phyloP scores from a whole-genome alignment of 306 rosid genomes.

The Sechiopsis laciniata region DNA sequence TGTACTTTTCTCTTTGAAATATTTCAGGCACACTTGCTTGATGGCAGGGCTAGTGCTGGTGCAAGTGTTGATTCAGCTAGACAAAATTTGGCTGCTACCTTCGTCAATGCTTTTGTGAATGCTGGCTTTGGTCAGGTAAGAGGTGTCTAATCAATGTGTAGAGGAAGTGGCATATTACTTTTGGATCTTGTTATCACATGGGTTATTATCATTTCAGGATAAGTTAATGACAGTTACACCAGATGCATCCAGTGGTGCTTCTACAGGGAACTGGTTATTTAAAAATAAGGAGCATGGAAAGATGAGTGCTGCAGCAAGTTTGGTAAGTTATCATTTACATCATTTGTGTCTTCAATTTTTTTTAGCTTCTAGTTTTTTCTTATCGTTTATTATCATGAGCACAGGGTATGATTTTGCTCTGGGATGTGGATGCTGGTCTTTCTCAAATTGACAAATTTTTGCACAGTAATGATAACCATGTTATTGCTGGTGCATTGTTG shows the following conservation, averaged over 20 bases:
- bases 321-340: constrained; percentile 44
- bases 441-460: constrained; percentile 94
- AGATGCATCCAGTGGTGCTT: constrained; percentile 61
- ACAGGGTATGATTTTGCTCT: constrained; percentile 82
- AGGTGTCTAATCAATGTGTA: constrained; percentile 12
- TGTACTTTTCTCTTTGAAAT: constrained; percentile 15
- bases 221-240: constrained; percentile 82
- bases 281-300: constrained; percentile 98
- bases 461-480: constrained; percentile 79
- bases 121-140: constrained; percentile 98
- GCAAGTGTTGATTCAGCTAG: constrained; percentile 99
- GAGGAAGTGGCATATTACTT: constrained; percentile 15
- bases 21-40: constrained; percentile 89
- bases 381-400: constrained; percentile 16
- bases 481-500: constrained; percentile 85
- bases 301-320: constrained; percentile 97
- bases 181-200: constrained; percentile 9
- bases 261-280: constrained; percentile 93
- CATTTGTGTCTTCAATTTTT: constrained; percentile 4
- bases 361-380: constrained; percentile 13
- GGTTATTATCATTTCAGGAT: constrained; percentile 50
- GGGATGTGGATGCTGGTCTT: constrained; percentile 98
- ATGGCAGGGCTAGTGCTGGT: constrained; percentile 96
- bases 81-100: constrained; percentile 97
- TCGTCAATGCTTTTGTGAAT: constrained; percentile 97